These are phyloP conservation scores for Styphnolobium japonicum DNA, from an alignment of 306 rosid species.

Conservation along the genomic window DNA sequence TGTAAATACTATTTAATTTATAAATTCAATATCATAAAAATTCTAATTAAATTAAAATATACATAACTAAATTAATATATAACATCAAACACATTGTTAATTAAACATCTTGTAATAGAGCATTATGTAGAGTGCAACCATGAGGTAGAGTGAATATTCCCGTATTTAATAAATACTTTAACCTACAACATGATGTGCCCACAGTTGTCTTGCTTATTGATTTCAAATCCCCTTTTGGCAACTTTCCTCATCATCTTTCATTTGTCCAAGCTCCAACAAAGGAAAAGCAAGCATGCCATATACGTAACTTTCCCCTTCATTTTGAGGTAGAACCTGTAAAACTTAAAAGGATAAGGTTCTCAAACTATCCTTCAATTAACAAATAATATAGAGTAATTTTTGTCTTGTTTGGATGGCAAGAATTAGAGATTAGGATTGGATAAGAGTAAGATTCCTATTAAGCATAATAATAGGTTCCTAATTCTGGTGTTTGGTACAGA, in stretches of 20 bases:
- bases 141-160: not conserved
- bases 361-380: not conserved
- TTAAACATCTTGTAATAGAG: not conserved
- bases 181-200: conserved; percentile 93
- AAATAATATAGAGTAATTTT: not conserved
- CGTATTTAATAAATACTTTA: conserved; percentile 1
- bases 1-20: too few relatives aligned
- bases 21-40: too few relatives aligned
- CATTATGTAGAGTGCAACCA: not conserved
- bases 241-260: conserved; percentile 85
- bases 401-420: not conserved
- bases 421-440: not conserved
- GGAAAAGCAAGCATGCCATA: conserved; percentile 92
- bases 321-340: conserved; percentile 69
- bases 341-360: conserved; percentile 10
- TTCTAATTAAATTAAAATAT: too few relatives aligned
- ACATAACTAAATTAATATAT: too few relatives aligned
- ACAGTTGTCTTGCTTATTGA: conserved; percentile 64
- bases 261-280: conserved; percentile 71
- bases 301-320: conserved; percentile 61
- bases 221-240: conserved; percentile 66
- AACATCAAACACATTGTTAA: too few relatives aligned
- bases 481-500: not conserved
- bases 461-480: not conserved
- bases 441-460: not conserved